Conservation (phyloP, 805 yeast genomes). For the Teunomyces stri region DNA sequence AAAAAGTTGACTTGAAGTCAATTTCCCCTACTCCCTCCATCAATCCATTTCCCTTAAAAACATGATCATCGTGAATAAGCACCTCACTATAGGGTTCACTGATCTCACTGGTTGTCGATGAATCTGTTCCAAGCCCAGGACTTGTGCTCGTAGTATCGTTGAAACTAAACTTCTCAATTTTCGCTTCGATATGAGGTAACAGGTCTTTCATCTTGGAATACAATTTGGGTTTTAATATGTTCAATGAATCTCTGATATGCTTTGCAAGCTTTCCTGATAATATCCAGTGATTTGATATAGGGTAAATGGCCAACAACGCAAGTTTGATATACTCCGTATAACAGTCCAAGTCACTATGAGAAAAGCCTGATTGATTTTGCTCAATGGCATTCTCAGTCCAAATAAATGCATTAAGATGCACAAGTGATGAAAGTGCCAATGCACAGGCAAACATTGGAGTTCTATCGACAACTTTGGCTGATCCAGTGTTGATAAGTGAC, state of each 20-base stretch:
- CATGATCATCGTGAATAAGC: background rate
- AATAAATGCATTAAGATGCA: conserved; percentile 51
- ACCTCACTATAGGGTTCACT: background rate
- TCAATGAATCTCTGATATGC: conserved; percentile 46
- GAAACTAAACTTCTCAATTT: conserved; percentile 1
- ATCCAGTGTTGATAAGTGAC: conserved; percentile 46
- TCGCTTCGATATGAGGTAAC: conserved; percentile 18
- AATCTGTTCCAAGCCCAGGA: background rate
- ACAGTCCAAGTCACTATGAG: conserved; percentile 30
- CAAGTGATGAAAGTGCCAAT: conserved; percentile 50
- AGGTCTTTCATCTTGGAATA: conserved; percentile 35
- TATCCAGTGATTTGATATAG: conserved; percentile 52
- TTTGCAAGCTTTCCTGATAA: conserved; percentile 45
- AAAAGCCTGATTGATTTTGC: conserved; percentile 1
- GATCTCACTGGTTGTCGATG: background rate
- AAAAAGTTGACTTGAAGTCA: background rate
- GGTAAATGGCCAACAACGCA: conserved; percentile 47
- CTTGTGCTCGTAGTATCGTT: background rate
- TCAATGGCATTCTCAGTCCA: conserved; percentile 39
- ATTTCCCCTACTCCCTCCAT: background rate
- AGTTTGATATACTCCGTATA: conserved; percentile 49
- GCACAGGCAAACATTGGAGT: conserved; percentile 55
- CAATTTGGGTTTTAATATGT: conserved; percentile 42
- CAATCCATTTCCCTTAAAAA: background rate
- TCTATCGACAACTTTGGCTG: conserved; percentile 41